These are phyloP conservation scores for Ailanthus altissimus DNA, from an alignment of 345 rosid species.

Conservation along the genomic window DNA sequence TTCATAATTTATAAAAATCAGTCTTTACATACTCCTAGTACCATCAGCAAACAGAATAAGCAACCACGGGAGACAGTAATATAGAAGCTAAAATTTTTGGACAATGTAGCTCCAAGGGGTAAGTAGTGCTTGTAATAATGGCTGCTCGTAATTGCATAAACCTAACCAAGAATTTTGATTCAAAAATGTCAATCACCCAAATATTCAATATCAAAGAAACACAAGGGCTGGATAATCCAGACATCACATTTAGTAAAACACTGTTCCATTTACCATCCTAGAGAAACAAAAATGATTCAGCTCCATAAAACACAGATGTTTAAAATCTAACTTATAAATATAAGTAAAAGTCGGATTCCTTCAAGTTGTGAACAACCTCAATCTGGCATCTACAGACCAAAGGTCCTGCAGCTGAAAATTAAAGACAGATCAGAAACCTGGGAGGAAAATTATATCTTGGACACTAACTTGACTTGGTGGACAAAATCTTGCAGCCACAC, in stretches of 20 bases:
- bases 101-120: too few species aligned
- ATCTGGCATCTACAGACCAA: constrained; percentile 10
- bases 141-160: background rate
- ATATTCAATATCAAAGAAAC: background rate
- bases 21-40: too few species aligned
- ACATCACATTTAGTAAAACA: background rate
- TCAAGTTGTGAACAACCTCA: background rate
- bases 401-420: background rate
- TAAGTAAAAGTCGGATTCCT: background rate
- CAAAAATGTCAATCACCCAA: constrained; percentile 6
- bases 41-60: too few species aligned
- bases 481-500: background rate
- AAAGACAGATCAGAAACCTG: background rate
- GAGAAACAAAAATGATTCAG: constrained; percentile 11
- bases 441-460: background rate
- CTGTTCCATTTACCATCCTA: constrained; percentile 11
- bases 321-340: background rate
- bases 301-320: background rate
- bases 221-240: background rate
- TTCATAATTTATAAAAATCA: too few species aligned
- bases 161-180: background rate
- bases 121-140: too few species aligned
- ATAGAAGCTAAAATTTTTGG: too few species aligned
- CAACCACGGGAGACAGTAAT: too few species aligned
- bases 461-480: background rate